Evolutionary conservation across 495 filamentous ascomycete genomes (phyloP), one percentile per base, ranked within the genome.

Genomic region (Tuber borchii): DNA sequence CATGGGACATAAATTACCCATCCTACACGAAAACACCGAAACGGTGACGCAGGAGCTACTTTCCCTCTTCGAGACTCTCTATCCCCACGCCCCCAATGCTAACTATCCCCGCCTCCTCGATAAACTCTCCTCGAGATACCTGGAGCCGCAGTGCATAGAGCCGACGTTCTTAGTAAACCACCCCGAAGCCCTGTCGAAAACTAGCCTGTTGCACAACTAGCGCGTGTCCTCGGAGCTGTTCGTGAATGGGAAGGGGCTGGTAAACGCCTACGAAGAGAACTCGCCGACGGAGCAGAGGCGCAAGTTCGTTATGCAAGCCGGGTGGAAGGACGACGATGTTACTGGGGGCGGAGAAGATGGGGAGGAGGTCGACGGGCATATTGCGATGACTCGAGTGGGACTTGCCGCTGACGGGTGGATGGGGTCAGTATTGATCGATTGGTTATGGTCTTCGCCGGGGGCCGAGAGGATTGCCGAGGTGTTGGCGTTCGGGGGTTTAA

Each of bases 191-290:
- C 90, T 99, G 61, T 90, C 95, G 20, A 99, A 99, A 85, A 93
- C 97, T 78, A 74, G 83, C 12, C 85, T 89, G 14, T 69, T 56
- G 79, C 77, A 8, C 82, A 77, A 19, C 84, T 80, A 82, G 31
- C 84, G 82, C 65, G 88, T 93, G 22, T 90, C 93, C 4, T 92
- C 93, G 3, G 95, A 99, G 83, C 89, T 99, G 51, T 98, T 97
- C 85, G 88, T 97, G 81, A 83, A 87, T 61, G 90, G 91, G 20
- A 87, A 87, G 69, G 95, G 98, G 81, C 85, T 97, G 45, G 92
- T 95, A 14, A 99, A 99, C 83, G 93, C 92, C 81, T 99, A 99
- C 86, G 95, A 99, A 85, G 95, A 99, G 84, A 99, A 98, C 84
- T 92, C 92, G 69, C 96, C 95, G 0, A 90, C 90, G 43, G 92